Conservation (phyloP, 441 rosid genomes). For the Sinapis alba region DNA sequence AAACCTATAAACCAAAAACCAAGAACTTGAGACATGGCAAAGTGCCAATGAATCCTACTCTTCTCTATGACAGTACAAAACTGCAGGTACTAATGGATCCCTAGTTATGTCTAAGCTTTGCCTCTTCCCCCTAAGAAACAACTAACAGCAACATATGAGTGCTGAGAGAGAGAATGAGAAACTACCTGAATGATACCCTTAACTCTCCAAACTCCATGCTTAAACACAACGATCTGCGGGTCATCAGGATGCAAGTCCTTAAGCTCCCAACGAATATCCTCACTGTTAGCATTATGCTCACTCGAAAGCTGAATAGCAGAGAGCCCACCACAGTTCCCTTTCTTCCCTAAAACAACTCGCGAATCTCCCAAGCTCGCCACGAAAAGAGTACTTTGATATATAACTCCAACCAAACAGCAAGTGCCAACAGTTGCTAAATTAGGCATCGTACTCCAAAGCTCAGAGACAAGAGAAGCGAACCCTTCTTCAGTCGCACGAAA, state of each 20-base stretch:
- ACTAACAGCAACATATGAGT: no score
- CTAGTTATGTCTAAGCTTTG: no score
- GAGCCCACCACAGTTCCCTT: slow-evolving; percentile 65
- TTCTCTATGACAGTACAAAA: no score
- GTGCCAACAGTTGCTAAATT: slow-evolving; percentile 75
- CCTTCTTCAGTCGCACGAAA: slow-evolving; percentile 77
- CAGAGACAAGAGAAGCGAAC: slow-evolving; percentile 68
- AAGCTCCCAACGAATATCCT: slow-evolving; percentile 78
- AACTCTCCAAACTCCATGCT: slow-evolving; percentile 91
- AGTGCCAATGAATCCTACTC: no score
- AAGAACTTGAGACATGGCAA: no score
- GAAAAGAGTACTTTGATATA: slow-evolving; percentile 67
- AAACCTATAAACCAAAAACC: neutral
- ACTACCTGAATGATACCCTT: slow-evolving; percentile 87
- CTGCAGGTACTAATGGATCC: no score
- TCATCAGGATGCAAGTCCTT: slow-evolving; percentile 78
- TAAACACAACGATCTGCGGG: slow-evolving; percentile 75
- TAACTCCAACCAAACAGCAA: slow-evolving; percentile 87
- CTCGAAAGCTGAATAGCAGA: slow-evolving; percentile 82
- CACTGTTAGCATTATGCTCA: slow-evolving; percentile 83
- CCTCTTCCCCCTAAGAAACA: no score
- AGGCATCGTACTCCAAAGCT: slow-evolving; percentile 62
- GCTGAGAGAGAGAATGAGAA: no score
- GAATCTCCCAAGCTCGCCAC: slow-evolving; percentile 92
- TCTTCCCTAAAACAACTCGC: slow-evolving; percentile 83